A percentile compares a stretch with the other conserved stretches of the same genome.
These are phyloP conservation scores for Auxenochlorella protothecoides DNA, from an alignment of 139 green algal genomes.

Conservation along the genomic window DNA sequence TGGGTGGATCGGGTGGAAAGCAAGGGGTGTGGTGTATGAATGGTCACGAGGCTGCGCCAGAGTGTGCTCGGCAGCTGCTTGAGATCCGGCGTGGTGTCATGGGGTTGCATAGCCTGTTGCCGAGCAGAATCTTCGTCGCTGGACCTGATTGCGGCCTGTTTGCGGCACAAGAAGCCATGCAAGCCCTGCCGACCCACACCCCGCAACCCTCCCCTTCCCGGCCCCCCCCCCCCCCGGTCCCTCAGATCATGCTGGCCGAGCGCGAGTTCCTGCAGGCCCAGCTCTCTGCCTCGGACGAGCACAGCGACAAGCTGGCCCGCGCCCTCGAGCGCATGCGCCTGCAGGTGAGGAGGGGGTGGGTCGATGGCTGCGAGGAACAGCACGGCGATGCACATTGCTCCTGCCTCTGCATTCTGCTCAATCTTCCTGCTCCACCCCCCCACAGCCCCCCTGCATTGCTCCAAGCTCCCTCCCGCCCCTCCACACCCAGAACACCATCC, in stretches of 20 bases:
- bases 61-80: neutral
- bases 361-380: neutral
- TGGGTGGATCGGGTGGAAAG: neutral
- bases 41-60: neutral
- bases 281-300: constrained; percentile 18
- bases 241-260: constrained; percentile 35
- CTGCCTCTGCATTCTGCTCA: neutral
- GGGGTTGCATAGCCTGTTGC: no score
- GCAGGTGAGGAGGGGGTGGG: constrained; percentile 14
- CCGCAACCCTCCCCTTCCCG: neutral
- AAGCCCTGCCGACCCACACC: no score
- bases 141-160: no score
- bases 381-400: neutral
- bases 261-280: constrained; percentile 36
- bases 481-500: no score
- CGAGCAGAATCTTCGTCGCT: no score
- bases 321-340: constrained; percentile 24
- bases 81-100: neutral
- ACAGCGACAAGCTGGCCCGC: constrained; percentile 17
- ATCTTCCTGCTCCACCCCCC: no score
- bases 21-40: neutral
- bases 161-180: no score
- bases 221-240: neutral
- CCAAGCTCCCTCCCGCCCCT: no score
- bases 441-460: no score